Evolutionary conservation across 768 basidiomycete genomes (phyloP), one percentile per base, ranked within the genome.

Genomic region (Fomitopsis serialis): DNA sequence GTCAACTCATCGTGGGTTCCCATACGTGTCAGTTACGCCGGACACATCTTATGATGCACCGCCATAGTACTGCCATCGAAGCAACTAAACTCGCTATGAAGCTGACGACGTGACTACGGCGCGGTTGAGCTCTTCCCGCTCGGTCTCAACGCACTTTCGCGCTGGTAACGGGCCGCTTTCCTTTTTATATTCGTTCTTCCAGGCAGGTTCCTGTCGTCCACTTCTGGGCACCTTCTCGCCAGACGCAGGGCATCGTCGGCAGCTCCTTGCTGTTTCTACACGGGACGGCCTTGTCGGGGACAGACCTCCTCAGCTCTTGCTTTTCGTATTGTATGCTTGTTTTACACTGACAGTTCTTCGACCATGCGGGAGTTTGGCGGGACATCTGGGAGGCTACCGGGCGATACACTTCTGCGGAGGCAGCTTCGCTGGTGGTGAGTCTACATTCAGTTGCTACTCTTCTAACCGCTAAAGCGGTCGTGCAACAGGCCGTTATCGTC

Each of bases 191-290:
- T 34, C 49, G 34, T 54, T 50, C 36, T 58, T 47, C 56, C 58
- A 57, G 63, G 58, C 62, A 51, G 61, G 61, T 56, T 60, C 56
- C 63, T 59, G 34, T 53, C 57, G 63, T 62, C 64, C 63, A 61
- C 65, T 62, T 62, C 23, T 42, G 62, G 58, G 53, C 63, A 65
- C 60, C 63, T 58, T 54, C 35, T 60, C 54, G 45, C 60, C 50
- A 64, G 68, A 70, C 74, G 76, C 77, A 68, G 76, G 77, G 67
- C 74, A 72, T 63, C 69, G 63, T 58, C 52, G 48, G 29, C 29
- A 32, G 29, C 29, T 54, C 61, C 65, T 57, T 61, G 50, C 43
- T 57, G 55, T 55, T 46, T 23, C 57, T 50, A 59, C 57, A 54
- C 56, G 56, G 63, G 55, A 61, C 63, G 56, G 59, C 56, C 62